phyloP scores from a whole-genome alignment of 495 filamentous ascomycete species.

The Xeromyces bisporus region DNA sequence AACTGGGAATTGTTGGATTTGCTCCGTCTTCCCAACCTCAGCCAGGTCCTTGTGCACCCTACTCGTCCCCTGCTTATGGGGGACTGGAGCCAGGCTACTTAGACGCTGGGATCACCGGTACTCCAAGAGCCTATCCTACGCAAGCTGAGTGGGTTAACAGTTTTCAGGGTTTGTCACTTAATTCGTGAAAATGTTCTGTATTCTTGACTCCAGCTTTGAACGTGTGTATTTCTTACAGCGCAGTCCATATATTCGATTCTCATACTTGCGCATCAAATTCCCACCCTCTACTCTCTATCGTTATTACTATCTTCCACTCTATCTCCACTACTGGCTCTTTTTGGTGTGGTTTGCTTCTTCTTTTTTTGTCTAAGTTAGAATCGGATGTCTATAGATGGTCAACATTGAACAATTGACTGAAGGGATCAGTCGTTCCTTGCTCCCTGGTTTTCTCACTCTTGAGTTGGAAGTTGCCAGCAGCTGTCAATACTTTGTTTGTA shows the following conservation, averaged over 20 bases:
- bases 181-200: conserved; percentile 16
- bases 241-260: no score
- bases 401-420: no score
- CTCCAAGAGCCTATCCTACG: conserved; percentile 19
- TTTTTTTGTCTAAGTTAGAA: no score
- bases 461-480: no score
- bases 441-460: no score
- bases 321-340: no score
- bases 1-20: conserved; percentile 12
- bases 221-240: no score
- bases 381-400: no score
- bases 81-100: conserved; percentile 17
- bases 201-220: conserved; percentile 5
- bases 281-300: not conserved
- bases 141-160: conserved; percentile 27
- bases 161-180: conserved; percentile 37
- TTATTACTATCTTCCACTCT: conserved; percentile 9
- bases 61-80: conserved; percentile 15
- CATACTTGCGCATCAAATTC: no score
- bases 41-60: conserved; percentile 22
- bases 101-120: conserved; percentile 15
- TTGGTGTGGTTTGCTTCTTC: no score
- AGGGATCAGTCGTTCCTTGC: no score
- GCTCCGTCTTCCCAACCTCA: conserved; percentile 4
- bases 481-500: no score